Base-by-base conservation (phyloP, 208 protist species). In the Trypanosoma cruzi region DNA sequence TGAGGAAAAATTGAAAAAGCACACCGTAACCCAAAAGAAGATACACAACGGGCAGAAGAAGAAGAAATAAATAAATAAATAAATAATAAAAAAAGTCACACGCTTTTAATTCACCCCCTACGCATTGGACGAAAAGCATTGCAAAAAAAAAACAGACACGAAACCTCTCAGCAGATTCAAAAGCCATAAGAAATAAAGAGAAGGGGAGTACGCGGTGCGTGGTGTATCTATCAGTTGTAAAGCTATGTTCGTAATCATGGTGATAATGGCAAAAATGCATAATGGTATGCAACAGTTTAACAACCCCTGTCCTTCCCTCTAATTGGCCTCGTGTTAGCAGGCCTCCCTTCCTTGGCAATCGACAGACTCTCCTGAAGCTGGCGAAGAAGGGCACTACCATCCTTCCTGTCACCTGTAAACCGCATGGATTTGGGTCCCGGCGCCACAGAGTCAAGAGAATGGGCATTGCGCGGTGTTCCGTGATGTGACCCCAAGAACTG, bases 351-450 rank as follows among this genome's bases (percentile, higher is more conserved):
- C 24, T 20, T 44, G 50, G 16, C 28, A 28, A 22, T 24, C 32
- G 37, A 60, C n/a, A 66, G 32, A 60, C 49, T 53, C 4, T 50
- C 59, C 64, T 73, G 63, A 31, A 81, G 52, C 31, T 77, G 61
- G 11, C 75, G 68, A 60, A 81, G 63, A 34, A 81, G 42, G 6
- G 68, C 60, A 31, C 10, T 22, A 42, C 70, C 75, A 67, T 81
- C 70, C 29, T 53, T 7, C 36, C 44, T 60, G 42, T 75, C 62
- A 44, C 32, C 40, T 18, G 62, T 77, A 36, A 81, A 60, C 4
- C 50, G 75, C 32, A 77, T 53, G 4, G 58, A 1, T 48, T 14
- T 32, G 29, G 62, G 24, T 40, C 26, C 46, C 62, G n/a, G 34
- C 26, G 24, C 48, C 26, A 40, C 32, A 16, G 32, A 26, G 10